Conservation (phyloP, 2,329 filamentous ascomycete species). For the Fusarium penzigii region DNA sequence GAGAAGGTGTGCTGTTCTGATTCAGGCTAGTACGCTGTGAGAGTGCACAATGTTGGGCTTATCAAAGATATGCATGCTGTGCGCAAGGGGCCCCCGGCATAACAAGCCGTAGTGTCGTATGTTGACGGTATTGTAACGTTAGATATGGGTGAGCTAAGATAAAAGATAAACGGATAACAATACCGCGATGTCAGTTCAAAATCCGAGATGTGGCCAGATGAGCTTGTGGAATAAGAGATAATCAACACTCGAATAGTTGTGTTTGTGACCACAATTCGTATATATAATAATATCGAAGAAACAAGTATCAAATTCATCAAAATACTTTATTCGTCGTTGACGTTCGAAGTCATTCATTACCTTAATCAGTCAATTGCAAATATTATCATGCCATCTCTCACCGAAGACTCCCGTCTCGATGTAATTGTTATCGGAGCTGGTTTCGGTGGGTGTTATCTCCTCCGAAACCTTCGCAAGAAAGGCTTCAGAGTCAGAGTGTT, state of each 20-base stretch:
- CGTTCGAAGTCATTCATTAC: too few species aligned
- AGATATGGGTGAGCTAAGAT: too few species aligned
- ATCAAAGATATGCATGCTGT: too few species aligned
- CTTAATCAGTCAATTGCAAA: not conserved
- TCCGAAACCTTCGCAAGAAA: constrained; percentile 3
- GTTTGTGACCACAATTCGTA: not conserved
- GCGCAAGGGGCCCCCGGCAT: too few species aligned
- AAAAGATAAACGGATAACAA: not conserved
- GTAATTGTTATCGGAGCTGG: constrained; percentile 10
- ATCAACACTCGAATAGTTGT: too few species aligned
- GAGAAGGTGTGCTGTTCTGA: too few species aligned
- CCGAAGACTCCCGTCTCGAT: not conserved
- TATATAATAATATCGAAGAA: not conserved
- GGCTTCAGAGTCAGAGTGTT: constrained; percentile 5
- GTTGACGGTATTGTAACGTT: too few species aligned
- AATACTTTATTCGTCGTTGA: too few species aligned
- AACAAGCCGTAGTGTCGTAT: too few species aligned
- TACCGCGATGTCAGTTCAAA: not conserved
- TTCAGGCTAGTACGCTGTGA: too few species aligned
- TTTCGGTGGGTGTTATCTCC: constrained; percentile 11
- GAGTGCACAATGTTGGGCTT: too few species aligned
- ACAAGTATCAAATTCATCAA: not conserved
- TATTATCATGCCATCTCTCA: constrained; percentile 2
- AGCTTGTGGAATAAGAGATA: not conserved
- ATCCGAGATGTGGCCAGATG: not conserved